Percentiles rank a stretch among this genome's conserved stretches.
Conservation (phyloP, 441 rosid genomes). For the Pelargonium australe region DNA sequence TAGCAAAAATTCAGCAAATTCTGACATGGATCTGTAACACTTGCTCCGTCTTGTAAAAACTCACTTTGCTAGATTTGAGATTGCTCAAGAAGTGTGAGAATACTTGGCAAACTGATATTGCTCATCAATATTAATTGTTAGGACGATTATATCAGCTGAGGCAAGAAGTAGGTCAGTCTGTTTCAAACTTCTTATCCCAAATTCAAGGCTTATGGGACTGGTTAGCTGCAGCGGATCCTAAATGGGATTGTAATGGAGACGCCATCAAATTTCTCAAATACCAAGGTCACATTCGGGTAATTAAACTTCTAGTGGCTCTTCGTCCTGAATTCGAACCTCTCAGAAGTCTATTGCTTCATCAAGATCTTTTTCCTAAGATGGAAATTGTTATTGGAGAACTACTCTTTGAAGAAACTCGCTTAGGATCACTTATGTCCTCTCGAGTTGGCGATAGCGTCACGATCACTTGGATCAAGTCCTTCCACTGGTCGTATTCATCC, state of each 20-base stretch:
- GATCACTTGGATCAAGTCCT: neutral
- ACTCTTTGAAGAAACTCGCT: neutral
- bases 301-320: slow-evolving; percentile 6
- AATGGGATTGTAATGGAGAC: no score
- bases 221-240: neutral
- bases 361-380: neutral
- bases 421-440: slow-evolving; percentile 7
- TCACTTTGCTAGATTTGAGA: no score
- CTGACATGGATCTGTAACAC: no score
- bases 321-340: neutral
- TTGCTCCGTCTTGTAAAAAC: no score
- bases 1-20: no score
- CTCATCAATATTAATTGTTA: neutral
- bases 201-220: neutral
- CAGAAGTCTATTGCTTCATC: neutral
- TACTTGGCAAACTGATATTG: no score
- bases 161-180: neutral
- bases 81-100: no score
- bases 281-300: neutral
- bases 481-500: neutral
- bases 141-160: neutral
- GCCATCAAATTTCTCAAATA: no score
- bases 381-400: neutral
- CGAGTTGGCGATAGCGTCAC: neutral
- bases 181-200: neutral